These are phyloP conservation scores for Fusarium citri DNA, from an alignment of 2,329 filamentous ascomycete species.

Conservation along the genomic window DNA sequence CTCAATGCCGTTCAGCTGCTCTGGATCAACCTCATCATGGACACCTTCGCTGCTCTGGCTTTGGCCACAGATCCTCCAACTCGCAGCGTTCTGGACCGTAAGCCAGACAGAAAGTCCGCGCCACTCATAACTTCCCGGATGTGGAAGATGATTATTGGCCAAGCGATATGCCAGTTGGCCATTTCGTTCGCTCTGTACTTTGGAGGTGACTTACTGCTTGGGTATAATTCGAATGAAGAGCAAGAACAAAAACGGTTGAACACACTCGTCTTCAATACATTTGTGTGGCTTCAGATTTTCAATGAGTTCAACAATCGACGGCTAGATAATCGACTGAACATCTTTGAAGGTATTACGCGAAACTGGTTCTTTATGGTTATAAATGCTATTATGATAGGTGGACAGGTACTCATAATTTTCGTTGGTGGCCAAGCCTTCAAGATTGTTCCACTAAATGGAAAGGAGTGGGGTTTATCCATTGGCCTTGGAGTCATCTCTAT, in stretches of 20 bases:
- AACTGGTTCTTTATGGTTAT: constrained; percentile 88
- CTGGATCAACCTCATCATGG: constrained; percentile 74
- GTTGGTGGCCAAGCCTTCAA: constrained; percentile 82
- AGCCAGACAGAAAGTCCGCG: constrained; percentile 70
- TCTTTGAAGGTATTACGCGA: constrained; percentile 82
- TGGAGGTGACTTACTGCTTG: constrained; percentile 66
- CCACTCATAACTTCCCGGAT: constrained; percentile 76
- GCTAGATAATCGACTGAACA: constrained; percentile 88
- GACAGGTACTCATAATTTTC: constrained; percentile 87
- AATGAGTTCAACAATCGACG: constrained; percentile 69
- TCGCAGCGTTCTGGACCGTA: constrained; percentile 67
- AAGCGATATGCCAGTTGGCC: constrained; percentile 69
- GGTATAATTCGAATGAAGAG: constrained; percentile 50
- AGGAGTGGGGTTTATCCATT: constrained; percentile 85
- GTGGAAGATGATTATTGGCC: constrained; percentile 74
- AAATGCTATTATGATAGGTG: constrained; percentile 83
- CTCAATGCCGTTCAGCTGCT: constrained; percentile 70
- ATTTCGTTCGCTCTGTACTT: constrained; percentile 72
- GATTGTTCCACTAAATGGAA: constrained; percentile 69
- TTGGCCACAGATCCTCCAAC: constrained; percentile 73
- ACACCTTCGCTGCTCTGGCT: constrained; percentile 71
- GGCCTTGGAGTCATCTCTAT: constrained; percentile 80
- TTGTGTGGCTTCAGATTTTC: constrained; percentile 80
- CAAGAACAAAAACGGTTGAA: constrained; percentile 55
- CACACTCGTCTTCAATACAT: constrained; percentile 76